A percentile compares a stretch with the other conserved stretches of the same genome.
Evolutionary conservation across 768 basidiomycete species (phyloP).

Genomic region (Russula abietina): DNA sequence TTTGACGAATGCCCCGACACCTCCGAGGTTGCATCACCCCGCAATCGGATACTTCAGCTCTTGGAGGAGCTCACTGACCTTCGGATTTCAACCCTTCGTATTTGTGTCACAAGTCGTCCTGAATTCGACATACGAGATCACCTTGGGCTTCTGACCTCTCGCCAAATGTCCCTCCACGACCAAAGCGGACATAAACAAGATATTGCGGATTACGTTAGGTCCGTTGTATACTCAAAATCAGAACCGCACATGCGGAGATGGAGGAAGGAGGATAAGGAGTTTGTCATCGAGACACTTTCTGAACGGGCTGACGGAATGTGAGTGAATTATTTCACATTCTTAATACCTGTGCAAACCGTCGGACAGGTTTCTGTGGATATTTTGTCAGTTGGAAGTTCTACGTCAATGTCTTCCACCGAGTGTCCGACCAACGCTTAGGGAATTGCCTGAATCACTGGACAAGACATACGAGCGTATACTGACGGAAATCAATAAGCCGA

Average conservation of each 20-base stretch:
- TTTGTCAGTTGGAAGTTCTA: neutral
- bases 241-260: neutral
- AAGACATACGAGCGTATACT: neutral
- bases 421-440: neutral
- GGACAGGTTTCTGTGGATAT: neutral
- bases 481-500: neutral
- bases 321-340: neutral
- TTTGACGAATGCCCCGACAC: neutral
- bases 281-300: neutral
- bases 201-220: neutral
- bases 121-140: neutral
- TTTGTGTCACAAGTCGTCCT: slow-evolving; percentile 1
- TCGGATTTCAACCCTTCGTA: neutral
- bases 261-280: neutral
- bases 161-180: neutral
- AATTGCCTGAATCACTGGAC: neutral
- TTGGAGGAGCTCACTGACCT: neutral
- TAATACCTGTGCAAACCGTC: neutral
- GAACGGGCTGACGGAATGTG: neutral
- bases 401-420: neutral
- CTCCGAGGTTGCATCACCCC: neutral
- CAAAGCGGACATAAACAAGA: neutral
- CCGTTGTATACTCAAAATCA: neutral
- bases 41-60: neutral
- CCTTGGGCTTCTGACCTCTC: neutral